phyloP scores from a whole-genome alignment of 2,329 filamentous ascomycete species.

The Pseudogymnoascus sp. region DNA sequence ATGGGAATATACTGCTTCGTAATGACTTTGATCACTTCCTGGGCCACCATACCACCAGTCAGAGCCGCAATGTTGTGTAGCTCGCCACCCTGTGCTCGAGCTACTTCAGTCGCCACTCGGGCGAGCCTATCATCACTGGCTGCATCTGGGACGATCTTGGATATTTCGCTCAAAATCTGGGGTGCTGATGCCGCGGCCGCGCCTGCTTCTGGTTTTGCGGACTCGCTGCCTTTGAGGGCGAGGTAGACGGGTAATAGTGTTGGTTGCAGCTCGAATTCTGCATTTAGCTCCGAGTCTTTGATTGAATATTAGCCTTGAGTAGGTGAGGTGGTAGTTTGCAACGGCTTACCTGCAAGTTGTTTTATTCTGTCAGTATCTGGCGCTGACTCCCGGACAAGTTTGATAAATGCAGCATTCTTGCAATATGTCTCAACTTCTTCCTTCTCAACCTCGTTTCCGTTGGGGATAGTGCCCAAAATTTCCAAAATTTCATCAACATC shows the following conservation, averaged over 20 bases:
- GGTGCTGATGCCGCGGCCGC: conserved; percentile 39
- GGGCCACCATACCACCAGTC: conserved; percentile 87
- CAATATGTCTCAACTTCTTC: conserved; percentile 86
- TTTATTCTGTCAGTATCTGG: neutral
- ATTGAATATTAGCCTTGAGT: conserved; percentile 14
- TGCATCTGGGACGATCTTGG: conserved; percentile 40
- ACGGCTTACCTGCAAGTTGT: conserved; percentile 6
- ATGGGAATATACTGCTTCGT: conserved; percentile 67
- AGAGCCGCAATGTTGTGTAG: conserved; percentile 87
- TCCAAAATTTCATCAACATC: conserved; percentile 71
- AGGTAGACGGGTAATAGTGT: conserved; percentile 66
- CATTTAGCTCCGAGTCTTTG: conserved; percentile 10
- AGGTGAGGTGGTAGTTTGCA: neutral
- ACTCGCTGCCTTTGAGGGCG: conserved; percentile 50
- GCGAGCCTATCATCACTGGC: conserved; percentile 43
- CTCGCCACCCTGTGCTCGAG: conserved; percentile 74
- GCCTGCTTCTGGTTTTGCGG: conserved; percentile 22
- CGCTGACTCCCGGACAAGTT: conserved; percentile 58
- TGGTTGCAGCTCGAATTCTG: conserved; percentile 36
- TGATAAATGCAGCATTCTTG: conserved; percentile 90
- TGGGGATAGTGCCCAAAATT: conserved; percentile 48
- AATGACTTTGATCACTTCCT: conserved; percentile 89
- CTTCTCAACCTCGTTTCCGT: conserved; percentile 51
- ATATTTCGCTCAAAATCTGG: conserved; percentile 46
- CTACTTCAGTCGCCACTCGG: conserved; percentile 58